Conservation (phyloP, 2,329 filamentous ascomycete species). For the Diaporthe sp. region DNA sequence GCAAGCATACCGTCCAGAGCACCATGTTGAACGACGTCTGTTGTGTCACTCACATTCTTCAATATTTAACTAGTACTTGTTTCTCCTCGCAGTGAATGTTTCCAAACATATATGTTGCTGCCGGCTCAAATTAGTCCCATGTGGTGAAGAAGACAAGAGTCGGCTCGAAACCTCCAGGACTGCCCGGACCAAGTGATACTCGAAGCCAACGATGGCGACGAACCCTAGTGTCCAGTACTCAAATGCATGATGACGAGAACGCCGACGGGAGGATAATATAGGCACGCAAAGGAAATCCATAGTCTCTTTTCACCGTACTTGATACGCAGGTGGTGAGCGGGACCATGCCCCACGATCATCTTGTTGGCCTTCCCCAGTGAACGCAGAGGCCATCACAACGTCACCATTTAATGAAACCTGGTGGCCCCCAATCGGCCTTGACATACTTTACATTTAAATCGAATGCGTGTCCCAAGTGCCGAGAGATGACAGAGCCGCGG, state of each 20-base stretch:
- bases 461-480: not conserved
- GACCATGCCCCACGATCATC: not conserved
- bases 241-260: not conserved
- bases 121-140: too few species aligned
- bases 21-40: not conserved
- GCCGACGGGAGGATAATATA: not conserved
- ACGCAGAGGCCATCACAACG: too few species aligned
- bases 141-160: not conserved
- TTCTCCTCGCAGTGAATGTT: too few species aligned
- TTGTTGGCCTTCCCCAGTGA: too few species aligned
- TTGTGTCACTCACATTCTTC: not conserved
- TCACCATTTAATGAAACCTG: not conserved
- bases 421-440: not conserved
- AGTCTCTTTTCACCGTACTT: not conserved
- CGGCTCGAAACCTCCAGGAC: not conserved
- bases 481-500: not conserved
- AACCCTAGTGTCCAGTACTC: not conserved
- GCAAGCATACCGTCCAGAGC: not conserved
- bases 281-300: too few species aligned
- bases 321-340: not conserved
- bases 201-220: not conserved
- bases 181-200: too few species aligned
- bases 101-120: rapidly evolving
- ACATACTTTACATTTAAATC: too few species aligned
- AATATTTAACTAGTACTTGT: too few species aligned